Evolutionary conservation across 2,329 filamentous ascomycete genomes (phyloP).

Genomic region (Ophiocordyceps polyrhachis-furcata): DNA sequence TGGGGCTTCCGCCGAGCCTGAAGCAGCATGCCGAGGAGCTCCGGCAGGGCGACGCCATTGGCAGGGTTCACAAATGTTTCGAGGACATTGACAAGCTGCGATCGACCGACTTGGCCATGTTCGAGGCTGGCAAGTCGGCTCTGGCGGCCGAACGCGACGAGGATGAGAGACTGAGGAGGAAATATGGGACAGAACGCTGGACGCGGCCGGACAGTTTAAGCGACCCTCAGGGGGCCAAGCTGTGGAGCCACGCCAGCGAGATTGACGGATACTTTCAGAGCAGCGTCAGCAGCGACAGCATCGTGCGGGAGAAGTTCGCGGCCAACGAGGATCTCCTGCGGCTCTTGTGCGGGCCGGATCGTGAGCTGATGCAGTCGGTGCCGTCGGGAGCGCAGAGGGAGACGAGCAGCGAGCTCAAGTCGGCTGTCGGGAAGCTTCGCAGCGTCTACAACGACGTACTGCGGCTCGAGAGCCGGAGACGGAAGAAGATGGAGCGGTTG

Average conservation of each 20-base stretch:
- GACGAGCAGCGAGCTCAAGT: conserved; percentile 64
- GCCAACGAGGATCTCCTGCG: conserved; percentile 57
- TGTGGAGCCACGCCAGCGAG: conserved; percentile 58
- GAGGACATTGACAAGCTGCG: conserved; percentile 85
- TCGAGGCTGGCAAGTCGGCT: conserved; percentile 65
- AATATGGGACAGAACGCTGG: conserved; percentile 82
- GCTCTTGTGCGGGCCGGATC: conserved; percentile 61
- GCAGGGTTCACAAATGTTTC: conserved; percentile 59
- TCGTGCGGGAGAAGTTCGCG: conserved; percentile 61
- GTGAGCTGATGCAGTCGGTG: conserved; percentile 71
- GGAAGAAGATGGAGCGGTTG: conserved; percentile 61
- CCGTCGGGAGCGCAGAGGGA: conserved; percentile 65
- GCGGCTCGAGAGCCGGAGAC: conserved; percentile 62
- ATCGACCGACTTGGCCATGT: conserved; percentile 55
- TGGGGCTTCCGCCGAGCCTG: conserved; percentile 71
- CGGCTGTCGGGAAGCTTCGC: conserved; percentile 58
- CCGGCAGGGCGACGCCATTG: conserved; percentile 71
- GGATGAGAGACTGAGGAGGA: conserved; percentile 55
- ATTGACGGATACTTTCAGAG: conserved; percentile 73
- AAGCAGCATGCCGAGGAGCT: conserved; percentile 88
- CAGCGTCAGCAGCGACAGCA: conserved; percentile 33
- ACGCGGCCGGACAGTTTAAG: conserved; percentile 45
- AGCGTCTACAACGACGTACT: conserved; percentile 70
- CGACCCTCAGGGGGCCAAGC: conserved; percentile 46
- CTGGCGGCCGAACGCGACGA: conserved; percentile 67